Conservation (phyloP, 2,329 filamentous ascomycete genomes). For the Apiospora hydei region DNA sequence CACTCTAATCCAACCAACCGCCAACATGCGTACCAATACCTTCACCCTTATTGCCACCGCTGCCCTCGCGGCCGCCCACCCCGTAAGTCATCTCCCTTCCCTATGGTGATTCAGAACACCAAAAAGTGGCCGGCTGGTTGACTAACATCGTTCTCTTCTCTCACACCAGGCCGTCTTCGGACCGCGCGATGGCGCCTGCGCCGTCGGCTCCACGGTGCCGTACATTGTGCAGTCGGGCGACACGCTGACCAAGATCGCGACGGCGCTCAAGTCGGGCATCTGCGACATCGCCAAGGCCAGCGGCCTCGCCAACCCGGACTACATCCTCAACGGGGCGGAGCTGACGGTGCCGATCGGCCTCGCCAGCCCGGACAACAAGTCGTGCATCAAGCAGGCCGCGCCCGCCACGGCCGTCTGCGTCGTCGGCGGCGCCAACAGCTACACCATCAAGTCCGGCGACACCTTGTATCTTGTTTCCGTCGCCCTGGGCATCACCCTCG, state of each 20-base stretch:
- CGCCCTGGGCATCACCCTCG: constrained; percentile 13
- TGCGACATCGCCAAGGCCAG: constrained; percentile 22
- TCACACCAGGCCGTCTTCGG: background rate
- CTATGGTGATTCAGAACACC: background rate
- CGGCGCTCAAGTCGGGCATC: constrained; percentile 18
- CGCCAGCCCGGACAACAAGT: constrained; percentile 21
- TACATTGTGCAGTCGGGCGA: constrained; percentile 21
- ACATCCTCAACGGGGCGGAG: background rate
- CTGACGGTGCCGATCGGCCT: constrained; percentile 14
- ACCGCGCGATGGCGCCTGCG: background rate
- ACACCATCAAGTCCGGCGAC: constrained; percentile 18
- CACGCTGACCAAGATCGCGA: constrained; percentile 7
- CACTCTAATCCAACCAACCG: constrained; percentile 13
- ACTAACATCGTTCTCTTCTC: background rate
- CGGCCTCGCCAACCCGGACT: constrained; percentile 7
- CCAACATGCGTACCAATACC: constrained; percentile 3
- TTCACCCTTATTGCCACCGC: constrained; percentile 6
- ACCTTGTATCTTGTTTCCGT: constrained; percentile 6
- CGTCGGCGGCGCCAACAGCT: background rate
- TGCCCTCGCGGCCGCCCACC: background rate
- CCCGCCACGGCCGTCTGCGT: constrained; percentile 20
- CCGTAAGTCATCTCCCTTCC: background rate
- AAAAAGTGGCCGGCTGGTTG: background rate
- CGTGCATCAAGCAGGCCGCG: background rate
- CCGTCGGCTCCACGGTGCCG: background rate